Conservation (phyloP, 208 protist species). For the Acanthamoeba healyi region DNA sequence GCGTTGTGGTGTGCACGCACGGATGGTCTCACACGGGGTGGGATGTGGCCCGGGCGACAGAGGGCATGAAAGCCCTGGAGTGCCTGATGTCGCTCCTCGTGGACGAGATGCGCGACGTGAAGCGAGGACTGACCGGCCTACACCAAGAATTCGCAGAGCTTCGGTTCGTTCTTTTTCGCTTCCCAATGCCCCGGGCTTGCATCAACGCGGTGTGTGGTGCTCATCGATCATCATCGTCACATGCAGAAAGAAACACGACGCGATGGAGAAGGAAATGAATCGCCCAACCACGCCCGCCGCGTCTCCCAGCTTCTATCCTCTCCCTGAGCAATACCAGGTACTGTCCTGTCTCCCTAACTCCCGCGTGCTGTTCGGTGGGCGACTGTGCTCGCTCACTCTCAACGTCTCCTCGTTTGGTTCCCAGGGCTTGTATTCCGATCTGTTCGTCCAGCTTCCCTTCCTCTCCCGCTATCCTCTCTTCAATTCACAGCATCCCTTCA, state of each 20-base stretch:
- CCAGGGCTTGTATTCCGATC: background rate
- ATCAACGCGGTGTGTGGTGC: background rate
- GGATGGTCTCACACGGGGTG: background rate
- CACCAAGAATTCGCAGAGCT: conserved; percentile 16
- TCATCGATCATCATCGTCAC: too few relatives aligned
- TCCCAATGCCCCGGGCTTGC: too few relatives aligned
- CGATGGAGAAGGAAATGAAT: background rate
- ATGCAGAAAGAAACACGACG: background rate
- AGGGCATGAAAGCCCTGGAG: conserved; percentile 31
- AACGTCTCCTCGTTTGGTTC: too few relatives aligned
- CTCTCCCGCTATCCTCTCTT: conserved; percentile 25
- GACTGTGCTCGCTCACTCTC: too few relatives aligned
- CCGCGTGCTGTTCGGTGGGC: too few relatives aligned
- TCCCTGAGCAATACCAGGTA: background rate
- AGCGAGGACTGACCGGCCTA: background rate
- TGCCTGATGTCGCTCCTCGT: conserved; percentile 23
- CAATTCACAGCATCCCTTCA: background rate
- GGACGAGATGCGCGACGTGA: conserved; percentile 28
- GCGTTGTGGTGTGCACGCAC: background rate
- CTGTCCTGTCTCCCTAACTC: background rate
- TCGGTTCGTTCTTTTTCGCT: background rate
- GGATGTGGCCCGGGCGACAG: background rate
- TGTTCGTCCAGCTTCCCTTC: background rate
- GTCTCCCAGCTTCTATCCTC: background rate
- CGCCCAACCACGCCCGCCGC: background rate